Evolutionary conservation across 306 rosid species (phyloP).

Genomic region (Begonia peltatifolia): DNA sequence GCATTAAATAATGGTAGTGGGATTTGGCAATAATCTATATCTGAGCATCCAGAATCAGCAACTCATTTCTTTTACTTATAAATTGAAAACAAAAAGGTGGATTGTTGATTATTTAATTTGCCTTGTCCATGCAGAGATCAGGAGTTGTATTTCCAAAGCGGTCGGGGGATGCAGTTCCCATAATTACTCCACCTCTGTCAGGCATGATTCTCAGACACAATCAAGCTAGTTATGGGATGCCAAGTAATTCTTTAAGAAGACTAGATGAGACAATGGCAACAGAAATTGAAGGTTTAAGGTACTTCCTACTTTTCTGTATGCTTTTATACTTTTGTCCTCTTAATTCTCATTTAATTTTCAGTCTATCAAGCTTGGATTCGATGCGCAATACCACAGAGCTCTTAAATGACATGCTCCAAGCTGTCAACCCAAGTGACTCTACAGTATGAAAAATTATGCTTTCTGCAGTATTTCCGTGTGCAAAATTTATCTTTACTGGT

Average conservation of each 20-base stretch:
- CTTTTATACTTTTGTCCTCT: conserved; percentile 1
- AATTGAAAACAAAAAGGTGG: background rate
- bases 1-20: too few species aligned
- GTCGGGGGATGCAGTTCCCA: conserved; percentile 55
- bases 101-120: conserved; percentile 7
- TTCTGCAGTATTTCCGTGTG: conserved; percentile 8
- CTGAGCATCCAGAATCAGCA: too few species aligned
- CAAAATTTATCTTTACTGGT: conserved; percentile 1
- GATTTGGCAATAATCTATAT: too few species aligned
- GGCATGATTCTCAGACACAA: conserved; percentile 27
- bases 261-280: conserved; percentile 99
- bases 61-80: too few species aligned
- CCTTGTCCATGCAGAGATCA: conserved; percentile 49
- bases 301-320: conserved; percentile 10
- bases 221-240: conserved; percentile 81
- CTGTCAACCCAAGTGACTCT: conserved; percentile 63
- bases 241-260: conserved; percentile 77
- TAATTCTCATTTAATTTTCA: conserved; percentile 10
- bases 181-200: conserved; percentile 71
- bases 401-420: conserved; percentile 85
- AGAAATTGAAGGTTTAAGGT: conserved; percentile 80
- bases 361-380: conserved; percentile 79
- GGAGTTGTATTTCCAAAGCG: conserved; percentile 83
- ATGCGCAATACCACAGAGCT: conserved; percentile 79
- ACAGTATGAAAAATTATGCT: conserved; percentile 30